phyloP scores from a whole-genome alignment of 1,139 yeast species.

The Candida freyschussii region DNA sequence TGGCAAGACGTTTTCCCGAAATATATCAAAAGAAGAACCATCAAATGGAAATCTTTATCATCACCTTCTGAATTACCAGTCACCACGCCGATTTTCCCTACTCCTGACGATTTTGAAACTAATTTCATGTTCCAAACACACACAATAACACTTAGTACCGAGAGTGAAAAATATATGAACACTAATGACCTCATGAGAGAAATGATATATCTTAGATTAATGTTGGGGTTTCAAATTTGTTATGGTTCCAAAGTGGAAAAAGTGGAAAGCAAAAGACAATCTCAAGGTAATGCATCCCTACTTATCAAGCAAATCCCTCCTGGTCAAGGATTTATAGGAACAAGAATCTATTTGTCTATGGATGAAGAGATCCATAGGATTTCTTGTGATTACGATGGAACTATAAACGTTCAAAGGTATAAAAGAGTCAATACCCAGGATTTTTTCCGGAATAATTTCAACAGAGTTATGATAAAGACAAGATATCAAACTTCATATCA shows the following conservation, averaged over 20 bases:
- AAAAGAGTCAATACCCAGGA: constrained; percentile 25
- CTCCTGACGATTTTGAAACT: constrained; percentile 55
- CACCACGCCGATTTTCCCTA: constrained; percentile 73
- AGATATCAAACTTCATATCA: constrained; percentile 67
- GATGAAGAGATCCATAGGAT: constrained; percentile 85
- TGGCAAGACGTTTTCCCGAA: constrained; percentile 90
- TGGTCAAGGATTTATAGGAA: constrained; percentile 44
- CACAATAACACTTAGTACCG: constrained; percentile 34
- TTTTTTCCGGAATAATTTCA: constrained; percentile 22
- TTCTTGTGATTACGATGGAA: constrained; percentile 62
- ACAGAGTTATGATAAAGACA: constrained; percentile 54
- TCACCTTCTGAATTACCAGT: constrained; percentile 92
- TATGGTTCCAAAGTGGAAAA: constrained; percentile 60
- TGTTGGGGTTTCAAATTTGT: constrained; percentile 88
- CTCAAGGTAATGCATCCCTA: constrained; percentile 44
- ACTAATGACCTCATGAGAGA: constrained; percentile 70
- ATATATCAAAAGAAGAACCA: constrained; percentile 55
- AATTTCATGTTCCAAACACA: constrained; percentile 51
- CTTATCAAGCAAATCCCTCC: constrained; percentile 19
- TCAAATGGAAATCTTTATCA: constrained; percentile 89
- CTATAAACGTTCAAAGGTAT: constrained; percentile 75
- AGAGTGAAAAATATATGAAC: constrained; percentile 36
- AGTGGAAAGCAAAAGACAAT: constrained; percentile 57
- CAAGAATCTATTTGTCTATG: constrained; percentile 66
- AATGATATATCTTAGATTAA: constrained; percentile 78